These are phyloP conservation scores for Gamarada debralockiae DNA, from an alignment of 495 filamentous ascomycete species.

Conservation along the genomic window DNA sequence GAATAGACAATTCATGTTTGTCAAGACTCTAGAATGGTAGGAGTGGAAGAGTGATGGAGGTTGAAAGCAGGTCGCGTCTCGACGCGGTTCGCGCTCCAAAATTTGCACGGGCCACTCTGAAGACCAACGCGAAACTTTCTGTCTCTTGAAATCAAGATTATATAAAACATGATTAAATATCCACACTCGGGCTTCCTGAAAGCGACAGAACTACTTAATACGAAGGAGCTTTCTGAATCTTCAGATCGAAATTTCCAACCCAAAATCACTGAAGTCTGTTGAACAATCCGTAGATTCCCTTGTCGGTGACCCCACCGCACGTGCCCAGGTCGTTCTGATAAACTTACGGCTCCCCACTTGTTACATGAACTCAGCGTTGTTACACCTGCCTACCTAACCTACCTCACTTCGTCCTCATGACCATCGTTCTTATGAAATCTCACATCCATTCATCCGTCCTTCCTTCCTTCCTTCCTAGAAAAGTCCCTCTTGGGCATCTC, in stretches of 20 bases:
- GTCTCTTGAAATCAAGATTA: too few relatives aligned
- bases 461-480: neutral
- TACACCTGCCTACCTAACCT: neutral
- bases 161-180: too few relatives aligned
- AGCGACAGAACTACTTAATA: too few relatives aligned
- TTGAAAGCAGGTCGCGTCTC: neutral
- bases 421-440: neutral
- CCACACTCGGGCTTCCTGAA: too few relatives aligned
- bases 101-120: neutral
- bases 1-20: slow-evolving; percentile 13
- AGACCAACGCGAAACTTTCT: too few relatives aligned
- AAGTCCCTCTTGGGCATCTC: too few relatives aligned
- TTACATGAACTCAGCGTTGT: neutral
- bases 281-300: too few relatives aligned
- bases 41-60: slow-evolving; percentile 1
- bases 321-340: neutral
- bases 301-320: too few relatives aligned
- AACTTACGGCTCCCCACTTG: slow-evolving; percentile 1
- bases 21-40: neutral
- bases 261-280: too few relatives aligned
- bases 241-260: too few relatives aligned
- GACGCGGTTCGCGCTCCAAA: slow-evolving; percentile 3
- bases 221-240: too few relatives aligned
- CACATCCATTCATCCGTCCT: neutral
- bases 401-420: slow-evolving; percentile 5